phyloP scores from a whole-genome alignment of 345 rosid species.

The Hevea brasiliensis region DNA sequence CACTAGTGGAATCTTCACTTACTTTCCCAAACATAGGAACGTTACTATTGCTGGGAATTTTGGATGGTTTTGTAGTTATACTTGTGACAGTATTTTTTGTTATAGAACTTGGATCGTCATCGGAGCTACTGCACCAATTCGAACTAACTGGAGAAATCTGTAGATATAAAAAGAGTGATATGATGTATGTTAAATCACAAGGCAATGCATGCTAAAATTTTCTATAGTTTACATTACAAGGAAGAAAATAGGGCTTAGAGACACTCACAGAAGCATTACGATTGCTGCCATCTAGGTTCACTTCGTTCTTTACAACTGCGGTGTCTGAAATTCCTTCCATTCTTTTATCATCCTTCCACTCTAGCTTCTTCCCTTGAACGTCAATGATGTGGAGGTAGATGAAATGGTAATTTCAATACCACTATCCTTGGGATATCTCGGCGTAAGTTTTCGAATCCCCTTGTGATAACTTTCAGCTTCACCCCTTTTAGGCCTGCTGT shows the following conservation, averaged over 20 bases:
- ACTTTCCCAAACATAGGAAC: constrained; percentile 27
- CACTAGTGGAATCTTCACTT: too few relatives aligned
- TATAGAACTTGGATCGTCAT: constrained; percentile 34
- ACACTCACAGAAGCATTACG: constrained; percentile 33
- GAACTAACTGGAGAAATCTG: constrained; percentile 39
- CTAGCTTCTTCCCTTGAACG: constrained; percentile 52
- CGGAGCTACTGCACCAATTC: constrained; percentile 26
- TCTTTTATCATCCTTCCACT: constrained; percentile 25
- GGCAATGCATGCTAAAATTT: too few relatives aligned
- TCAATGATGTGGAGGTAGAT: constrained; percentile 18
- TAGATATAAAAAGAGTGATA: not conserved
- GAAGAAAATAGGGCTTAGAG: not conserved
- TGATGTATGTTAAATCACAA: not conserved
- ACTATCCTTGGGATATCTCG: constrained; percentile 27
- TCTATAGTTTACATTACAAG: not conserved
- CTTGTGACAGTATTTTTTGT: constrained; percentile 33
- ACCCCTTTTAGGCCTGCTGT: constrained; percentile 5
- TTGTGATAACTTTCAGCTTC: constrained; percentile 17
- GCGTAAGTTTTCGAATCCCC: constrained; percentile 20
- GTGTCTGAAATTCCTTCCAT: constrained; percentile 31
- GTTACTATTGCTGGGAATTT: constrained; percentile 28
- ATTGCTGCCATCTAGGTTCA: constrained; percentile 22
- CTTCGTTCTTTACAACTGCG: constrained; percentile 32
- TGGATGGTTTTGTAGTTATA: constrained; percentile 30
- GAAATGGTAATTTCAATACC: constrained; percentile 45